A percentile compares a stretch with the other conserved stretches of the same genome.
Conservation (phyloP, 2,329 filamentous ascomycete genomes). For the Aspergillus sp. region DNA sequence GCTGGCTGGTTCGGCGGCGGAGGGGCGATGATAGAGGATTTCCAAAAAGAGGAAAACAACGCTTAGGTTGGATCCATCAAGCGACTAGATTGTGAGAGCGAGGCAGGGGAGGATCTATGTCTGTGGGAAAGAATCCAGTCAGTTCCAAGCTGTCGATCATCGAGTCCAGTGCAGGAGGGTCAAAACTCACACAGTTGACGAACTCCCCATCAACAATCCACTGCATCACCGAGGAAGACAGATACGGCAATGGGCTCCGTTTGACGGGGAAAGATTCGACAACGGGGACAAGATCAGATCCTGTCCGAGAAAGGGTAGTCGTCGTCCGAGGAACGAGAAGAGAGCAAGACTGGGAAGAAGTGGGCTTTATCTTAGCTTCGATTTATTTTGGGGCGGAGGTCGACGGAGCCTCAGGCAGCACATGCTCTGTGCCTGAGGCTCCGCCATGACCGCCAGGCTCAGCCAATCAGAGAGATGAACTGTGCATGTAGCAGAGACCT, state of each 20-base stretch:
- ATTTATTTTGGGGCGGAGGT: slow-evolving; percentile 15
- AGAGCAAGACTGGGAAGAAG: slow-evolving; percentile 21
- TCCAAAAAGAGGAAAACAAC: no score
- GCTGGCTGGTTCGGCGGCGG: no score
- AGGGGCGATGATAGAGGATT: no score
- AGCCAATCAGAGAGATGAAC: slow-evolving; percentile 12
- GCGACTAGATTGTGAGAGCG: background rate
- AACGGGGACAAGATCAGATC: slow-evolving; percentile 22
- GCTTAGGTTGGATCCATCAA: no score
- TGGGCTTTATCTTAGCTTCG: slow-evolving; percentile 15
- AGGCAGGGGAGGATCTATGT: slow-evolving; percentile 12
- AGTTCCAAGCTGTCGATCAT: slow-evolving; percentile 3
- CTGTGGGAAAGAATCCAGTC: slow-evolving; percentile 10
- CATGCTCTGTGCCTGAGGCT: slow-evolving; percentile 25
- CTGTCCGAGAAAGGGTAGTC: slow-evolving; percentile 25
- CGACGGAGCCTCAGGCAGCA: slow-evolving; percentile 27
- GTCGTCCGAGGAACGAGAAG: slow-evolving; percentile 36
- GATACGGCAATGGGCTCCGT: slow-evolving; percentile 15
- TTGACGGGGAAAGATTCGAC: slow-evolving; percentile 19
- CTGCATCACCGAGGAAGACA: slow-evolving; percentile 12
- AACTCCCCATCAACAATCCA: slow-evolving; percentile 22
- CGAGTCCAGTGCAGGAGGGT: slow-evolving; percentile 1
- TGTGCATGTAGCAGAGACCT: slow-evolving; percentile 7
- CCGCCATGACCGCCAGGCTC: background rate
- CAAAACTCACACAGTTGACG: slow-evolving; percentile 28